phyloP scores from a whole-genome alignment of 2,329 filamentous ascomycete genomes.

The Colletotrichum noveboracense region DNA sequence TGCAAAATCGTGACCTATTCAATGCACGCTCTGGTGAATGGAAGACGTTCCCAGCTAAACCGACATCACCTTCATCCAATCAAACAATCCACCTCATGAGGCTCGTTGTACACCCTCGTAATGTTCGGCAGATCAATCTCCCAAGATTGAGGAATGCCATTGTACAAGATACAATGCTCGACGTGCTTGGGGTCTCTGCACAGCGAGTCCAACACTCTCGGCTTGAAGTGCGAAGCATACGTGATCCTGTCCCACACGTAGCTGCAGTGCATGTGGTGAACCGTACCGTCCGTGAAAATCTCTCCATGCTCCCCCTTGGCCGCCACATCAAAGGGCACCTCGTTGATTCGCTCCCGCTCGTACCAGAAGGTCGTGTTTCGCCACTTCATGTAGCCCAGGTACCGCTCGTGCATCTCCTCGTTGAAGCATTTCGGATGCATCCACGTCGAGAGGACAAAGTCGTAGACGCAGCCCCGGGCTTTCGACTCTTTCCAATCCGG shows the following conservation, averaged over 20 bases:
- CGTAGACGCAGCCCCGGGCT: constrained; percentile 23
- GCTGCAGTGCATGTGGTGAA: constrained; percentile 17
- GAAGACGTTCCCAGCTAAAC: background rate
- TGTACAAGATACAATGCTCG: constrained; percentile 12
- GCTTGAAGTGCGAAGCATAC: constrained; percentile 9
- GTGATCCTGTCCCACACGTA: constrained; percentile 16
- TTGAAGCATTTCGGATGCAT: constrained; percentile 25
- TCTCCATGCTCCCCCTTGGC: constrained; percentile 1
- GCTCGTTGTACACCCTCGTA: constrained; percentile 9
- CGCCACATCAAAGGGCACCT: constrained; percentile 9
- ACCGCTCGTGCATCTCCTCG: constrained; percentile 9
- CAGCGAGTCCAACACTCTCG: constrained; percentile 1
- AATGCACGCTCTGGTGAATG: background rate
- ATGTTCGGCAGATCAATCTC: constrained; percentile 14
- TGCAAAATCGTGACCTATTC: background rate
- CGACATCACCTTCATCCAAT: background rate
- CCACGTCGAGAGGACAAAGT: constrained; percentile 21
- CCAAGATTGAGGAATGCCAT: constrained; percentile 11
- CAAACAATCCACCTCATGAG: constrained; percentile 6
- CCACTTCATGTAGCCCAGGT: constrained; percentile 11
- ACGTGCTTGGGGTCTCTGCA: constrained; percentile 10
- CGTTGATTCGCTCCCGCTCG: constrained; percentile 3
- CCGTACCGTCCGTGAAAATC: constrained; percentile 11
- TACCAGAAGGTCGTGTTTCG: constrained; percentile 12
- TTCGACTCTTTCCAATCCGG: constrained; percentile 29